Evolutionary conservation across 2,329 filamentous ascomycete species (phyloP).

Genomic region (Pseudogymnoascus sp.): DNA sequence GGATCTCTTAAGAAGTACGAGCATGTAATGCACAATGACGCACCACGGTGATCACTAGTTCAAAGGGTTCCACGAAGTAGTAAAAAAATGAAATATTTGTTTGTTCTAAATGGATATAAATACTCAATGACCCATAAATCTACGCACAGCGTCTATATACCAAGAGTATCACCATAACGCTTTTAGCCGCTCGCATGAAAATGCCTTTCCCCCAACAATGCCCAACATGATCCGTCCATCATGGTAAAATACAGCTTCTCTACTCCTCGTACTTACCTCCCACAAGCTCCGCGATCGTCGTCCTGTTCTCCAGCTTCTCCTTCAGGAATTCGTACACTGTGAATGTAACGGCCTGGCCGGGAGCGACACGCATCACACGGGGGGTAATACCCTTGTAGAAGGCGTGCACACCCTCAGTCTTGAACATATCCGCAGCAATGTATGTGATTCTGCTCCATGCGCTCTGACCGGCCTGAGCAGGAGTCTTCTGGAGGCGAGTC

Average conservation of each 20-base stretch:
- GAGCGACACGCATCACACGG: constrained; percentile 92
- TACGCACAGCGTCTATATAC: constrained; percentile 6
- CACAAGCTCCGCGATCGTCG: constrained; percentile 48
- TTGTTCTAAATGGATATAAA: background rate
- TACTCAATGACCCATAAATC: background rate
- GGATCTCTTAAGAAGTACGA: background rate
- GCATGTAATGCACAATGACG: background rate
- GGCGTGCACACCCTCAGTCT: constrained; percentile 85
- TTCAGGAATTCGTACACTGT: constrained; percentile 73
- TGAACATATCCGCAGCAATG: constrained; percentile 81
- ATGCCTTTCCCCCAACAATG: constrained; percentile 4
- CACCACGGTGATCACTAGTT: background rate
- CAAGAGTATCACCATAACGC: constrained; percentile 5
- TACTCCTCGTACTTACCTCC: constrained; percentile 63
- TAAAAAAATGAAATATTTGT: too few relatives aligned
- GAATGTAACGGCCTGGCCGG: constrained; percentile 76
- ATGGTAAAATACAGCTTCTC: constrained; percentile 10
- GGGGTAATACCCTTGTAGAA: constrained; percentile 99
- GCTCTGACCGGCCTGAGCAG: constrained; percentile 70
- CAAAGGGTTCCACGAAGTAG: too few relatives aligned
- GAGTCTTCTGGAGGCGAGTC: constrained; percentile 86
- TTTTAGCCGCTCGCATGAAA: constrained; percentile 6
- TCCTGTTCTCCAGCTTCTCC: constrained; percentile 57
- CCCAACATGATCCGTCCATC: background rate
- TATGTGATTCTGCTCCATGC: constrained; percentile 68